These are phyloP conservation scores for Davidsoniella virescens DNA, from an alignment of 2,329 filamentous ascomycete species.

Conservation along the genomic window DNA sequence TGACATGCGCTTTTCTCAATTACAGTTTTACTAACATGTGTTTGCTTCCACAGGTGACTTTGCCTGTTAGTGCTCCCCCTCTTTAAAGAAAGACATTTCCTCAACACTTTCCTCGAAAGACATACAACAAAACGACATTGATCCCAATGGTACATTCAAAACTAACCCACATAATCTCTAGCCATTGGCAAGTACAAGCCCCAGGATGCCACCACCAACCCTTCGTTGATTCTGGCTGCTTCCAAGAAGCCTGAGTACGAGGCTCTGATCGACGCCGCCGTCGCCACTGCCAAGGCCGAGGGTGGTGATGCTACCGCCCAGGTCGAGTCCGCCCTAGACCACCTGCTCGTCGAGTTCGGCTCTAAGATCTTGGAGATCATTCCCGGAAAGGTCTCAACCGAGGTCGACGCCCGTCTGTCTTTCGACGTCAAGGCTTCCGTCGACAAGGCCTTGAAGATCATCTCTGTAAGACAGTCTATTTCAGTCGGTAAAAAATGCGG, in stretches of 20 bases:
- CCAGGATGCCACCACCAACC: slow-evolving; percentile 99
- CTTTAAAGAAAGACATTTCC: slow-evolving; percentile 8
- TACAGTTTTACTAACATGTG: background rate
- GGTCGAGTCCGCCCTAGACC: slow-evolving; percentile 81
- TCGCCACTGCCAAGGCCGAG: slow-evolving; percentile 70
- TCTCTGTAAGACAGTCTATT: slow-evolving; percentile 48
- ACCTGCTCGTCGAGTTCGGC: slow-evolving; percentile 93
- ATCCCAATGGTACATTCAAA: slow-evolving; percentile 1
- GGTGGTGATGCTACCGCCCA: slow-evolving; percentile 56
- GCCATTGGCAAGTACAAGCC: slow-evolving; percentile 99
- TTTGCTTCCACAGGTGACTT: slow-evolving; percentile 45
- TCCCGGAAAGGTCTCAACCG: slow-evolving; percentile 95
- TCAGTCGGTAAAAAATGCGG: slow-evolving; percentile 2
- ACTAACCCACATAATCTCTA: slow-evolving; percentile 25
- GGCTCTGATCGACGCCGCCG: slow-evolving; percentile 71
- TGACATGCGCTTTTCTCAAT: background rate
- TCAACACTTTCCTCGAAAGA: background rate
- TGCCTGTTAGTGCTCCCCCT: slow-evolving; percentile 42
- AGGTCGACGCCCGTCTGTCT: slow-evolving; percentile 91
- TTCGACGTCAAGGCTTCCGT: slow-evolving; percentile 89
- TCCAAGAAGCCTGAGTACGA: slow-evolving; percentile 97
- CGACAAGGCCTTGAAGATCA: slow-evolving; percentile 92
- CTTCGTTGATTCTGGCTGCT: slow-evolving; percentile 91
- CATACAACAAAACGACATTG: background rate
- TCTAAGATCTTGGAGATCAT: slow-evolving; percentile 94